Evolutionary conservation across 164 flowering plant genomes (phyloP), one percentile per base, ranked within the genome.

Genomic region (Tetracentron sinense): DNA sequence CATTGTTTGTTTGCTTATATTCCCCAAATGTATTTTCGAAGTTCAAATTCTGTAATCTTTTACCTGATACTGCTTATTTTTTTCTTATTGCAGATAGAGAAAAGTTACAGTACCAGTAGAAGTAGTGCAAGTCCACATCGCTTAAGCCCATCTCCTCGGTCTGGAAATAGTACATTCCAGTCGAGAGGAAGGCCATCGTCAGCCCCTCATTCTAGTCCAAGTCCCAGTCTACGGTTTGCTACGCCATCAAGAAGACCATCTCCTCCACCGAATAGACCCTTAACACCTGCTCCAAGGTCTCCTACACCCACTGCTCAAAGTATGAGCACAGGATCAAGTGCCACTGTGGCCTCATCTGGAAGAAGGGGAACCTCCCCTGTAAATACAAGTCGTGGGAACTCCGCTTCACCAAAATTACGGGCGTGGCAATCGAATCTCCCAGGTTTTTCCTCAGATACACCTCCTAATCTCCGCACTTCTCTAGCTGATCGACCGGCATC

Each of bases 391-490:
- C 77, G 95, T 26, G 99, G 90, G 12, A 87, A 79, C 66, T 95
- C 99, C 16, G 73, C 90, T 46, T 92, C 99, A 62, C 97, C 98
- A 51, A 92, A 90, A 81, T 65, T 87, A 50, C 80, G 70, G 58
- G 88, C 87, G 29, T 95, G 99, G 97, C 96, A 85, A 62, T 68
- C 98, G 42, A 86, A 77, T 62, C 82, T 92, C 25, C 98, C 99
- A 3, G 97, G 95, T 26, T 95, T 95, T 81, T 85, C 97, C 26
- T 74, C 81, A 31, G 97, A 92, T 20, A 85, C 83, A 28, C 99
- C 99, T 47, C 97, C 99, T 17, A 95, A 95, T 73, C 96, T 95
- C 52, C 90, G 99, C 17, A 95, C 99, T 29, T 95, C 99, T 63
- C 61, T 87, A 58, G 81, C 87, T 44, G 97, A 95, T 79, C 80